Evolutionary conservation across 163 green algal genomes (phyloP).

Genomic region (Chlorella variabilis): DNA sequence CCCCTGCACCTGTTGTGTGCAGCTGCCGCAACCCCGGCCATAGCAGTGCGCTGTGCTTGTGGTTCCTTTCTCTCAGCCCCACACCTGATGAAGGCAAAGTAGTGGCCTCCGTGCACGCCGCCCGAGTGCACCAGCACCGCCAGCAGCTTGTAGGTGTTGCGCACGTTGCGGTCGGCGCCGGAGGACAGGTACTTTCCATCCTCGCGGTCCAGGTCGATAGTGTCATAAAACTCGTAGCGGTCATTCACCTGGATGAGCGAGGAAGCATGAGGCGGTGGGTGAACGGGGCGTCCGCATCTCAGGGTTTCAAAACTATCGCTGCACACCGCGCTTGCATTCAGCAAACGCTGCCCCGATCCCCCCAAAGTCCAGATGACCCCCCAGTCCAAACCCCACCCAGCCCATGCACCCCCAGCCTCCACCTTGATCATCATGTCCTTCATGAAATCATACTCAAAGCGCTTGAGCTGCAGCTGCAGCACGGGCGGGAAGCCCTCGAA

Average conservation of each 20-base stretch:
- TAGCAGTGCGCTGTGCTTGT: too few species aligned
- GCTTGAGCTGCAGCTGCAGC: slow-evolving; percentile 97
- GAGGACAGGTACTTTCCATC: slow-evolving; percentile 78
- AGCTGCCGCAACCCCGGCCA: too few species aligned
- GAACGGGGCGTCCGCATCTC: not conserved
- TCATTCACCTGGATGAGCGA: slow-evolving; percentile 90
- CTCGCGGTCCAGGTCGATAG: slow-evolving; percentile 91
- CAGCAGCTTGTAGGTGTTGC: slow-evolving; percentile 89
- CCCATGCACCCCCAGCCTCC: slow-evolving; percentile 4
- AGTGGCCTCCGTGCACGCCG: slow-evolving; percentile 94
- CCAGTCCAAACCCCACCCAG: too few species aligned
- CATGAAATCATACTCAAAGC: slow-evolving; percentile 97
- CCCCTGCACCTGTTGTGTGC: too few species aligned
- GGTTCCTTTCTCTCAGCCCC: too few species aligned
- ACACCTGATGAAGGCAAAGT: slow-evolving; percentile 93
- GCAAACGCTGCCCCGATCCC: too few species aligned
- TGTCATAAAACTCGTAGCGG: slow-evolving; percentile 94
- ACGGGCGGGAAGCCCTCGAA: slow-evolving; percentile 95
- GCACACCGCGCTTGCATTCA: too few species aligned
- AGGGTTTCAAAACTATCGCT: not conserved
- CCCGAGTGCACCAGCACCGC: slow-evolving; percentile 96
- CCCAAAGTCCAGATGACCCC: too few species aligned
- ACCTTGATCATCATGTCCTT: slow-evolving; percentile 94
- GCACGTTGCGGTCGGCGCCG: slow-evolving; percentile 66
- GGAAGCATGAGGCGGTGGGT: not conserved